Conservation (phyloP, 1,284 basidiomycete genomes). For the Clitocybe nebularis region DNA sequence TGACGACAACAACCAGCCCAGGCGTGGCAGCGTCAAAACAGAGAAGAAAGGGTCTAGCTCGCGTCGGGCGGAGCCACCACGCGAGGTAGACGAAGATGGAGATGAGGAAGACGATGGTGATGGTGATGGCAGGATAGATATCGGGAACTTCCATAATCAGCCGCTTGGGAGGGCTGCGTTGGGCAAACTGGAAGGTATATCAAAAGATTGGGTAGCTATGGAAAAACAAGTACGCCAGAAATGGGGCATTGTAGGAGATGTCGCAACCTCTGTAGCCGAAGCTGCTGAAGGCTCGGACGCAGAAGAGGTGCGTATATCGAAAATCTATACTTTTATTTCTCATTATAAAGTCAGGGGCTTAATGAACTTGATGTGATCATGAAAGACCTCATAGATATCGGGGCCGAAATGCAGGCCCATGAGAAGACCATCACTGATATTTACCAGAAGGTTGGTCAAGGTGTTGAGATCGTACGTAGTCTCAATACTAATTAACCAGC, state of each 20-base stretch:
- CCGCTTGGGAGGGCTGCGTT: slow-evolving; percentile 51
- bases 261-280: slow-evolving; percentile 61
- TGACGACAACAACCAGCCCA: slow-evolving; percentile 41
- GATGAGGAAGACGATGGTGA: slow-evolving; percentile 32
- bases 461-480: slow-evolving; percentile 50
- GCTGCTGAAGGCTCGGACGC: slow-evolving; percentile 50
- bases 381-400: slow-evolving; percentile 63
- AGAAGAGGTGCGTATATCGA: slow-evolving; percentile 39
- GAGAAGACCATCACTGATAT: slow-evolving; percentile 52
- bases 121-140: slow-evolving; percentile 49
- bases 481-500: background rate
- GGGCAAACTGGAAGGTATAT: slow-evolving; percentile 49
- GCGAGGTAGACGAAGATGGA: slow-evolving; percentile 21
- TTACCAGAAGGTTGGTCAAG: slow-evolving; percentile 48
- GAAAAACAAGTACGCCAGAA: slow-evolving; percentile 42
- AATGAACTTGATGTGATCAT: slow-evolving; percentile 58
- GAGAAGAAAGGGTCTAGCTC: slow-evolving; percentile 32
- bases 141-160: slow-evolving; percentile 56
- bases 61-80: slow-evolving; percentile 20
- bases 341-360: slow-evolving; percentile 39
- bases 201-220: slow-evolving; percentile 57
- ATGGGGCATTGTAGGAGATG: slow-evolving; percentile 46
- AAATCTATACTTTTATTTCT: slow-evolving; percentile 2
- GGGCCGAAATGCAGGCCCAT: slow-evolving; percentile 54
- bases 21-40: slow-evolving; percentile 37